Evolutionary conservation across 306 rosid species (phyloP), one percentile per base, ranked within the genome.

Genomic region (Malus asiatica): DNA sequence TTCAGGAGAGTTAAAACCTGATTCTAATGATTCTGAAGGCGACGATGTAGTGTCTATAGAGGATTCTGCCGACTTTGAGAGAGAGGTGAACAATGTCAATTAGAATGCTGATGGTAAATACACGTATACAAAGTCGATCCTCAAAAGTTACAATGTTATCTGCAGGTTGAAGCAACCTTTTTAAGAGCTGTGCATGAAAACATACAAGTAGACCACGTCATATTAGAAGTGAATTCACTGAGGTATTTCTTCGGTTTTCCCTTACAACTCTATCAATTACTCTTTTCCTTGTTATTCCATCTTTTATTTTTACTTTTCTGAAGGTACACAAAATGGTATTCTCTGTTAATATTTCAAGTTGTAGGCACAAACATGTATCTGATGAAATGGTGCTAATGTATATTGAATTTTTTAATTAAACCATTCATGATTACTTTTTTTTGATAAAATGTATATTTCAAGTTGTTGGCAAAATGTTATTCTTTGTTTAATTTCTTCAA

Each of bases 131-230:
- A 61, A 45, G 44, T 29, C 60, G 60, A 66, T 59, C 58, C 70
- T 66, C 51, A 63, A 73, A 68, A 75, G 18, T 42, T 62, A 62
- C 13, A 11, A 78, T 64, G 51, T 68, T 59, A 18, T 75, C 66
- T 88, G 79, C 93, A 96, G 99, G 98, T 93, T 73, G 98, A 96
- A 87, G 96, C 93, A 66, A 96, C 99, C 58, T 96, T 96, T 77
- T 87, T 88, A 61, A 87, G 99, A 86, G 98, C 90, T 73, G 99
- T 88, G 78, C 86, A 90, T 29, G 99, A 96, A 85, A 92, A 89
- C 88, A 90, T 96, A 75, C 40, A 88, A 77, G 97, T 86, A 27
- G 89, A 78, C 64, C 80, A 89, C 83, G 84, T 93, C 79, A 81
- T 89, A 72, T 85, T 96, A 77, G 99, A 96, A 86, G 84, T 96